Percentiles rank a stretch among this genome's conserved stretches.
Conservation (phyloP, 495 filamentous ascomycete species). For the Filosporella fistucella region DNA sequence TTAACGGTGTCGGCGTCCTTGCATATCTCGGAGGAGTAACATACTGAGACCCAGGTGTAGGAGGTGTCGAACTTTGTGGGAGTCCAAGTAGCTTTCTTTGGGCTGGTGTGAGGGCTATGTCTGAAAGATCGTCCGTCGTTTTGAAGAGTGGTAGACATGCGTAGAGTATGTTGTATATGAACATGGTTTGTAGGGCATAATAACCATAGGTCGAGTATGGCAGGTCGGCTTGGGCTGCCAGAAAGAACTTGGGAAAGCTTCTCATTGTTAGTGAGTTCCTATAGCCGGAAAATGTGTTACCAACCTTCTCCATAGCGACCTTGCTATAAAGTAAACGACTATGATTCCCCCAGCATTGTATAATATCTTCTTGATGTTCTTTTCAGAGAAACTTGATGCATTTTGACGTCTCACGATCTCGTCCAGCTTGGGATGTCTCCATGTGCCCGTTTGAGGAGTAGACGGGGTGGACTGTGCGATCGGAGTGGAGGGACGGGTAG, state of each 20-base stretch:
- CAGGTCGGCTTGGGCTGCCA: constrained; percentile 19
- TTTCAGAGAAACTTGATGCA: constrained; percentile 66
- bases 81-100: constrained; percentile 85
- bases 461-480: constrained; percentile 23
- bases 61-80: constrained; percentile 59
- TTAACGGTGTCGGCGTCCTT: constrained; percentile 53
- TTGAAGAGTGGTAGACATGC: constrained; percentile 67
- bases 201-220: constrained; percentile 32
- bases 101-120: constrained; percentile 86
- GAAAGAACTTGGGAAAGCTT: constrained; percentile 25
- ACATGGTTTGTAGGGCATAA: constrained; percentile 48
- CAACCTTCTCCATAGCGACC: constrained; percentile 12
- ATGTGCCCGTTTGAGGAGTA: constrained; percentile 67
- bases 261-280: constrained; percentile 22
- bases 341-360: constrained; percentile 59
- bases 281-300: constrained; percentile 2
- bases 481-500: constrained; percentile 33
- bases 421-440: constrained; percentile 77
- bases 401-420: constrained; percentile 74
- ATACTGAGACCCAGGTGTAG: constrained; percentile 61
- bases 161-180: constrained; percentile 59
- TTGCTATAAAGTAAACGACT: constrained; percentile 29
- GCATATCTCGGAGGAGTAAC: constrained; percentile 86
- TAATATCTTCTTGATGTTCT: constrained; percentile 58
- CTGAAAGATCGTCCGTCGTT: constrained; percentile 68